These are phyloP conservation scores for Moricandia arvensis DNA, from an alignment of 345 rosid genomes.

Conservation along the genomic window DNA sequence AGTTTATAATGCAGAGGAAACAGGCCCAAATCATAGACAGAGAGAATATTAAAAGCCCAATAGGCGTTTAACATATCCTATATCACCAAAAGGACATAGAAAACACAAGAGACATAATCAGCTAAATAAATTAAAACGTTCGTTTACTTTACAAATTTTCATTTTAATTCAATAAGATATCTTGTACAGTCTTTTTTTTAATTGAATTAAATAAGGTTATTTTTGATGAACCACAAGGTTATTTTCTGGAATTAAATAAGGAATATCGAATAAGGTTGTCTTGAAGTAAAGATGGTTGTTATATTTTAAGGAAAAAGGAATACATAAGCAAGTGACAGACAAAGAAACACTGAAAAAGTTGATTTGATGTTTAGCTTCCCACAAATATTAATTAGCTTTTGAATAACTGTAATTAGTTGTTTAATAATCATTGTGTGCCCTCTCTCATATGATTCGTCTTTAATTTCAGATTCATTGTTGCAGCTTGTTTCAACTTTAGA, in stretches of 20 bases:
- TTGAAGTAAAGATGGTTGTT: neutral
- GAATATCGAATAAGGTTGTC: neutral
- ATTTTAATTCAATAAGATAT: too few relatives aligned
- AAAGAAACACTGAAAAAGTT: slow-evolving; percentile 7
- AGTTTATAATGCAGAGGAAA: neutral
- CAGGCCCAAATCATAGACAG: neutral
- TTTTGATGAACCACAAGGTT: neutral
- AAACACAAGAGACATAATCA: neutral
- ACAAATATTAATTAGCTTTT: slow-evolving; percentile 1
- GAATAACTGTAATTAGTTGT: neutral
- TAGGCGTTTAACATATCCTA: neutral
- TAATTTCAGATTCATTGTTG: neutral
- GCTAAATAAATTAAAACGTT: neutral
- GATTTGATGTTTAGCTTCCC: slow-evolving; percentile 26
- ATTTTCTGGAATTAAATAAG: neutral
- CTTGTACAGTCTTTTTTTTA: neutral
- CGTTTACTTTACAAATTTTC: neutral
- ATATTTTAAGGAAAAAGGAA: neutral
- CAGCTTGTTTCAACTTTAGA: too few relatives aligned
- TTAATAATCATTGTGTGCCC: neutral
- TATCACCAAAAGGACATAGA: neutral
- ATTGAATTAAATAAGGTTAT: neutral
- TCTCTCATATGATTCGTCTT: neutral
- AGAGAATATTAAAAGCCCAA: neutral
- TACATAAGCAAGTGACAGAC: neutral